These are phyloP conservation scores for Blastobotrys buckinghamii DNA, from an alignment of 1,139 yeast species.

Conservation along the genomic window DNA sequence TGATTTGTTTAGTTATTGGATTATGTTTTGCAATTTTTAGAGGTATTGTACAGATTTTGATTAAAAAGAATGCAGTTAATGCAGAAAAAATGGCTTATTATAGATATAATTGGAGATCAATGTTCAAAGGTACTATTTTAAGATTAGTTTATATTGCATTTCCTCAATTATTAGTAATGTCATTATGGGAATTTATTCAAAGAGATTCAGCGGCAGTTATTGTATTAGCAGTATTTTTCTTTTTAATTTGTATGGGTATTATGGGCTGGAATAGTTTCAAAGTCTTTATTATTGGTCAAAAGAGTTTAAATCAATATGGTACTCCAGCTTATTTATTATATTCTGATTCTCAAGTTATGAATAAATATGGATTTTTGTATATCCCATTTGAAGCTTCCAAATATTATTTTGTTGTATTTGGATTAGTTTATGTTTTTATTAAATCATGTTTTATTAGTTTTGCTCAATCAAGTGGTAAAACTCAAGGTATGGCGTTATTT, in stretches of 20 bases:
- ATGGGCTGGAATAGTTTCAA: constrained; percentile 67
- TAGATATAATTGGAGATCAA: constrained; percentile 67
- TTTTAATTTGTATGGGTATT: constrained; percentile 51
- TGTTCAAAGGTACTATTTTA: constrained; percentile 83
- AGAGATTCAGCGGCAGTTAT: constrained; percentile 83
- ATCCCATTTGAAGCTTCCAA: constrained; percentile 82
- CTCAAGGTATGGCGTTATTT: constrained; percentile 75
- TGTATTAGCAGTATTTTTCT: constrained; percentile 69
- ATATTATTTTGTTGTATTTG: constrained; percentile 69
- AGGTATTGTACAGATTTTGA: constrained; percentile 18
- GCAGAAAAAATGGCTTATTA: constrained; percentile 44
- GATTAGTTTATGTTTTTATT: constrained; percentile 57
- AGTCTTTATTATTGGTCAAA: constrained; percentile 63
- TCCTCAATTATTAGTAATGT: constrained; percentile 74
- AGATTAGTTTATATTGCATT: constrained; percentile 50
- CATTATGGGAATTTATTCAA: constrained; percentile 84
- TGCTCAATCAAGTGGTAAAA: constrained; percentile 70
- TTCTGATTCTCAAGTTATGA: constrained; percentile 73
- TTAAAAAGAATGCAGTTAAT: constrained; percentile 10
- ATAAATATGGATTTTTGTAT: constrained; percentile 86
- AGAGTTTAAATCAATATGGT: constrained; percentile 63
- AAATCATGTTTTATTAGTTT: constrained; percentile 85
- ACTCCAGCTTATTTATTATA: constrained; percentile 88
- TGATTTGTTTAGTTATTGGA: constrained; percentile 43
- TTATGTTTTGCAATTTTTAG: constrained; percentile 23